These are phyloP conservation scores for Tulasnella sp. DNA, from an alignment of 768 basidiomycete genomes.

Conservation along the genomic window DNA sequence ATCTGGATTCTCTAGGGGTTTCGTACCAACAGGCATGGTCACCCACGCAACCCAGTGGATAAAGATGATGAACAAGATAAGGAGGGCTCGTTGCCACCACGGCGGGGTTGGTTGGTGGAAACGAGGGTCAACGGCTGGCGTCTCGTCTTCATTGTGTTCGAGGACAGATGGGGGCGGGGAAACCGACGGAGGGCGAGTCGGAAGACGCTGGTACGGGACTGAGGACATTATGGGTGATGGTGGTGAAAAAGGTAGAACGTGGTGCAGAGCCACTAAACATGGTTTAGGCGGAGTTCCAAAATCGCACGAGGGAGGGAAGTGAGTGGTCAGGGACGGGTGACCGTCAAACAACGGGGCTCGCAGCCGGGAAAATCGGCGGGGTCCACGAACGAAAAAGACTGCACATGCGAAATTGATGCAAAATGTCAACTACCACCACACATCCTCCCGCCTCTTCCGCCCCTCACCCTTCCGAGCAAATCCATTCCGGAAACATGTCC, in stretches of 20 bases:
- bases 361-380: background rate
- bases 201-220: background rate
- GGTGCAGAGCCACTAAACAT: background rate
- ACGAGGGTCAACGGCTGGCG: background rate
- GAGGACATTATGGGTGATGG: slow-evolving; percentile 4
- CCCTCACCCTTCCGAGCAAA: background rate
- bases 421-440: background rate
- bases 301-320: background rate
- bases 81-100: slow-evolving; percentile 9
- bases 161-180: background rate
- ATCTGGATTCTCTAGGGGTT: background rate
- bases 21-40: slow-evolving; percentile 2
- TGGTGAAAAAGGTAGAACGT: background rate
- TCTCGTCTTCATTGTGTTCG: background rate
- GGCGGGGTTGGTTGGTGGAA: slow-evolving; percentile 11
- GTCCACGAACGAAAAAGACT: background rate
- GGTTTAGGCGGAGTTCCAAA: too few relatives aligned
- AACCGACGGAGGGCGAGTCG: slow-evolving; percentile 4
- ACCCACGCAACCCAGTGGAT: slow-evolving; percentile 3
- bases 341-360: background rate
- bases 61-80: slow-evolving; percentile 11
- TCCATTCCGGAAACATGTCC: background rate
- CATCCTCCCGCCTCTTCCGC: background rate
- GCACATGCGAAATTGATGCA: too few relatives aligned
- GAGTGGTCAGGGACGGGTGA: background rate